Evolutionary conservation across 2,329 filamentous ascomycete genomes (phyloP), one percentile per base, ranked within the genome.

Genomic region (Dothistroma pini): DNA sequence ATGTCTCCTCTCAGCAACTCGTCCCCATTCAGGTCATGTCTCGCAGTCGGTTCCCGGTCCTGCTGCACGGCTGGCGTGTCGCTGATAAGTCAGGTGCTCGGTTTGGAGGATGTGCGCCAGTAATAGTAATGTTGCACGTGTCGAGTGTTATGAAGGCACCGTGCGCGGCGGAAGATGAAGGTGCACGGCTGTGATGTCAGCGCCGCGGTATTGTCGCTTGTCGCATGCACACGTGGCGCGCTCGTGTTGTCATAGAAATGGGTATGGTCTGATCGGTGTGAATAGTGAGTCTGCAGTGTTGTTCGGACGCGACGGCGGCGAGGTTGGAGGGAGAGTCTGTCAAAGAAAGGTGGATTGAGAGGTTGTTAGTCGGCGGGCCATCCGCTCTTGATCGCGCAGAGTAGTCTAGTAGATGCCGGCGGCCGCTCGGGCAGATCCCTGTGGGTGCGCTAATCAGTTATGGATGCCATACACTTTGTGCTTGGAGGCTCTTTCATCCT

Each of bases 1-100:
- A 64, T 70, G 70, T 72, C 58, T 65, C 70, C 67, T 54, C 62
- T 57, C 58, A 10, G 38, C 38, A 44, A 35, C 54, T 54, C 56
- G 38, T 61, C 38, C 41, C 19, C 25, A 22, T 61, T 61, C 48
- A 63, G 60, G 56, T 70, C 68, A 70, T 70, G 57, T 63, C 65
- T 63, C 21, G 51, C 48, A 57, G 38, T 41, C 32, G 41, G 19
- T 32, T 25, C 54, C 52, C 50, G 44, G 29, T 41, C 56, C 56
- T 38, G 34, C 48, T 48, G n/a, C 21, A 12, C 51, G 31, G 44
- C 44, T 38, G 41, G 38, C 19, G 16, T 14, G 48, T 12, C 14
- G 21, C 25, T n/a, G 48, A n/a, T 5, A 9, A 29, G 1, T 14
- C 11, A 21, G 2, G n/a, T 44, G 41, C 41, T 14, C 8, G 14